phyloP scores from a whole-genome alignment of 2,329 filamentous ascomycete species.

The Cercospora sesami region DNA sequence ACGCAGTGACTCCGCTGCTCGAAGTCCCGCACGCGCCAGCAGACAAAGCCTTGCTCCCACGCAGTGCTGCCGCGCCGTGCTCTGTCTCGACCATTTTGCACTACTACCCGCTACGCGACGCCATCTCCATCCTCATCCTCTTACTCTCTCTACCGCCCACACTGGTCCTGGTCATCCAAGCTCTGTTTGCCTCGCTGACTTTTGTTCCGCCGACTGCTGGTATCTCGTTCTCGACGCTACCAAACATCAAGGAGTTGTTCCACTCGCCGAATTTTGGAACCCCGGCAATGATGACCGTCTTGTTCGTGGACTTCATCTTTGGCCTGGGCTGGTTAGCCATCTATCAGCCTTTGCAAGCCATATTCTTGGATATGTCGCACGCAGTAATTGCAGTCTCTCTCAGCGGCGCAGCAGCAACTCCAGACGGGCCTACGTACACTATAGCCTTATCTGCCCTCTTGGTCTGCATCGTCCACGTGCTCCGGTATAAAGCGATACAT shows the following conservation, averaged over 20 bases:
- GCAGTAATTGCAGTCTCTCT: constrained; percentile 90
- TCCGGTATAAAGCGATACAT: constrained; percentile 54
- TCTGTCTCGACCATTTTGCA: constrained; percentile 82
- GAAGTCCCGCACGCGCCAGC: constrained; percentile 26
- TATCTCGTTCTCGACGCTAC: constrained; percentile 62
- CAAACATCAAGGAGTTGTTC: constrained; percentile 88
- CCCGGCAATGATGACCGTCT: constrained; percentile 79
- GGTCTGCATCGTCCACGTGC: constrained; percentile 56
- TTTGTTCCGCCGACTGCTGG: constrained; percentile 79
- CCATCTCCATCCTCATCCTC: constrained; percentile 93
- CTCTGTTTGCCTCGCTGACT: constrained; percentile 87
- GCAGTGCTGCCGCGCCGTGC: constrained; percentile 70
- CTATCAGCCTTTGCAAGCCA: constrained; percentile 82
- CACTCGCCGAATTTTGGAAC: constrained; percentile 76
- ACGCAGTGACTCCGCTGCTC: constrained; percentile 33
- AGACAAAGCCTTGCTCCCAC: constrained; percentile 55
- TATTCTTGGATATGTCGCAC: constrained; percentile 86
- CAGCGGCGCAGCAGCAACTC: constrained; percentile 73
- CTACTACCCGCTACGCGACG: constrained; percentile 89
- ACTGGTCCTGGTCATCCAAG: constrained; percentile 83
- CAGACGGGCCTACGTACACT: constrained; percentile 68
- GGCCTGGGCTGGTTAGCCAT: constrained; percentile 78
- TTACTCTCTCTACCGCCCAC: constrained; percentile 89
- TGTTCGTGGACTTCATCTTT: constrained; percentile 82
- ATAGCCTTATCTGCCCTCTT: constrained; percentile 70